Base-by-base conservation (phyloP, 2,329 filamentous ascomycete species). In the Fonsecaea monophora region DNA sequence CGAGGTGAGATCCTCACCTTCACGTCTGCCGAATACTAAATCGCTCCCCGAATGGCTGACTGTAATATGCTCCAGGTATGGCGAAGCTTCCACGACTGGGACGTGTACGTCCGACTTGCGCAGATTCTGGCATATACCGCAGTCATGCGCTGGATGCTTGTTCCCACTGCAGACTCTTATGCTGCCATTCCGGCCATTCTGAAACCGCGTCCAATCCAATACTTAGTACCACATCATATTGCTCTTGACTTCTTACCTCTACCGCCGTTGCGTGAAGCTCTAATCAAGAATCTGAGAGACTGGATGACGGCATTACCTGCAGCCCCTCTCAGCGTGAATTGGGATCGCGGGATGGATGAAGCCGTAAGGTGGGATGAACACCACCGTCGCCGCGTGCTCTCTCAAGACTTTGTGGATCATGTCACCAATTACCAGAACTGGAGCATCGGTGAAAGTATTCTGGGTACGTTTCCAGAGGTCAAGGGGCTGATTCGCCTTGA, bases 51-150 rank as follows among this genome's bases (percentile, higher is more conserved):
- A n/a, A 45, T 7, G 25, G 12, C 45, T 50, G 13, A 50, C 18
- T 3, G 18, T 21, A 25, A 50, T 25, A 50, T 21, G 18, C 18
- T 50, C 25, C 32, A 64, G 61, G 38, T 42, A 53, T 64, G 53
- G 61, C 61, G 61, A 7, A 64, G 61, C 50, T 64, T 64, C 54
- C 13, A 64, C 21, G 61, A 64, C 30, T 64, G 61, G 61, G 61
- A 64, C 38, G 40, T 64, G 21, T 58, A 58, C n/a, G 53, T 58
- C 21, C 50, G 61, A 18, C 53, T 64, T 30, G 53, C 53, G n/a
- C n/a, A 64, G 9, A 50, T 64, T 13, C 18, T 57, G 10, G 38
- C 21, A n/a, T 42, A 40, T 13, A 60, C 61, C 21, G n/a, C 32
- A 53, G 54, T 65, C 30, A 65, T 65, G 56, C 62, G 62, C 54